phyloP scores from a whole-genome alignment of 768 basidiomycete species.

The Boletus reticulatus region DNA sequence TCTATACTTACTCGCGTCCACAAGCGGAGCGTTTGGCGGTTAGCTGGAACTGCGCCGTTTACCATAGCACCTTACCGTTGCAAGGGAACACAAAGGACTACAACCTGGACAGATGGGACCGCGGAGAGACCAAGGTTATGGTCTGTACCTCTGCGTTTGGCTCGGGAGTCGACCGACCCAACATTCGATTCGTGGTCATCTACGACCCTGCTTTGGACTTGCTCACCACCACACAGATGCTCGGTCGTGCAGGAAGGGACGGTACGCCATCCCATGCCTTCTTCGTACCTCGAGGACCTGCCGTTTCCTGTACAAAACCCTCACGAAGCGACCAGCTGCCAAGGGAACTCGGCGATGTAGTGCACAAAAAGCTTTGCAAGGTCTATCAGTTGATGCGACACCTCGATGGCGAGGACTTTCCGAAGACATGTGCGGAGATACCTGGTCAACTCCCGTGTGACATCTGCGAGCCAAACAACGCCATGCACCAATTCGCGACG shows the following conservation, averaged over 20 bases:
- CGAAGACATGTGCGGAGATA: background rate
- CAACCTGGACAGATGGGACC: background rate
- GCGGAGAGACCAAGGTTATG: background rate
- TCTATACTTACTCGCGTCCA: background rate
- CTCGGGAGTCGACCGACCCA: too few relatives aligned
- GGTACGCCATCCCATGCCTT: background rate
- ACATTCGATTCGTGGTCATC: background rate
- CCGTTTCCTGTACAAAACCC: background rate
- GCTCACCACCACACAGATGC: background rate
- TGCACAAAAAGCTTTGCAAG: background rate
- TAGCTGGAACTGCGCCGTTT: background rate
- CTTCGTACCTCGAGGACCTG: background rate
- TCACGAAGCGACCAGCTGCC: background rate
- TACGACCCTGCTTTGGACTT: background rate
- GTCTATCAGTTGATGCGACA: background rate
- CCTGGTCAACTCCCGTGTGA: background rate
- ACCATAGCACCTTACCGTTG: background rate
- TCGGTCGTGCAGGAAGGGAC: background rate
- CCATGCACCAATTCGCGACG: background rate
- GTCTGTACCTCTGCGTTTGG: background rate
- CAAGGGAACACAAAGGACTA: background rate
- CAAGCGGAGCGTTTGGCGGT: background rate
- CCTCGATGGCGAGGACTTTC: background rate
- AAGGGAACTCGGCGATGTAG: background rate
- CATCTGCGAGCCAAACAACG: background rate